A percentile compares a stretch with the other conserved stretches of the same genome.
These are phyloP conservation scores for Tuber microsphaerosporum DNA, from an alignment of 495 filamentous ascomycete genomes.

Conservation along the genomic window DNA sequence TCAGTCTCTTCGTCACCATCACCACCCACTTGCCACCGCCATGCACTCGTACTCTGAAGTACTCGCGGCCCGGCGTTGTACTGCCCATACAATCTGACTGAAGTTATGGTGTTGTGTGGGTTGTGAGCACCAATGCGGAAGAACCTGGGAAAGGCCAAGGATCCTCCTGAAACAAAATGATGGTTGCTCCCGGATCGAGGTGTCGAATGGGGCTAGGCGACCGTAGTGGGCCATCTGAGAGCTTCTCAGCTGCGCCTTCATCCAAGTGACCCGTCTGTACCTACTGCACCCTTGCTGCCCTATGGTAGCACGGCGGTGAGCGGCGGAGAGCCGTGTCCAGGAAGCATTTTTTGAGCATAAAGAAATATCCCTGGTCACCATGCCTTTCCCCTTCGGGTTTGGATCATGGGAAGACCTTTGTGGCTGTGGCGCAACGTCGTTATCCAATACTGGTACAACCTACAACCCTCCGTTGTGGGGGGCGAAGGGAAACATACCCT, in stretches of 20 bases:
- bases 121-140: neutral
- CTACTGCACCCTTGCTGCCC: neutral
- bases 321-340: conserved; percentile 18
- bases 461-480: conserved; percentile 17
- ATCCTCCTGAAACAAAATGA: conserved; percentile 20
- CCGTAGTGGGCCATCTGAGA: neutral
- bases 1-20: neutral
- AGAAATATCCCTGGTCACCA: conserved; percentile 13
- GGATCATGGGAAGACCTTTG: neutral
- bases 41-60: conserved; percentile 4
- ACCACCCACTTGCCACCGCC: conserved; percentile 10
- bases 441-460: neutral
- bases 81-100: neutral
- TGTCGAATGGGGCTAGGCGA: conserved; percentile 17
- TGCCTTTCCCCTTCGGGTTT: conserved; percentile 6
- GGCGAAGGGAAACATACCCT: conserved; percentile 23
- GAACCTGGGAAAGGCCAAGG: conserved; percentile 21
- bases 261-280: conserved; percentile 5
- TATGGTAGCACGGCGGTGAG: conserved; percentile 24
- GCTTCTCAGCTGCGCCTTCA: conserved; percentile 30
- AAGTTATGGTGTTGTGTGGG: neutral
- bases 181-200: conserved; percentile 26
- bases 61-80: neutral
- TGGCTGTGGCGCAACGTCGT: conserved; percentile 3
- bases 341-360: neutral